Percentiles rank a stretch among this genome's conserved stretches.
Evolutionary conservation across 1,284 basidiomycete genomes (phyloP).

Genomic region (Ganoderma sp.): DNA sequence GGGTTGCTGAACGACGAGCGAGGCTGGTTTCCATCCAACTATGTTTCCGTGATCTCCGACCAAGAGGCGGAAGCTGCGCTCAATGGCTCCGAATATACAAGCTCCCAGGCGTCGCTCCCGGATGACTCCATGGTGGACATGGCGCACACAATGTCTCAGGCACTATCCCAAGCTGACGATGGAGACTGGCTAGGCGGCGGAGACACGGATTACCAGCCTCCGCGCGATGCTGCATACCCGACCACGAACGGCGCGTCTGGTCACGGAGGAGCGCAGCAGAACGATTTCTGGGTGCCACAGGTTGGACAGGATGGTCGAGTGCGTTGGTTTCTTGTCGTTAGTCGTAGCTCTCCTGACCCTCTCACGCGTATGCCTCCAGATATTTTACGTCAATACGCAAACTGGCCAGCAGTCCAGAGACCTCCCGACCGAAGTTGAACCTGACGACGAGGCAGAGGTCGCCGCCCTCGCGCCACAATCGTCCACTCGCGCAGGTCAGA

Average conservation of each 20-base stretch:
- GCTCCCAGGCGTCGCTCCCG: conserved; percentile 30
- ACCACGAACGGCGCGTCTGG: conserved; percentile 26
- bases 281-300: conserved; percentile 27
- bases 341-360: neutral
- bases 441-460: conserved; percentile 63
- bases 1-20: conserved; percentile 88
- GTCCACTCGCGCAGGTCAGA: conserved; percentile 59
- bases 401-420: conserved; percentile 89
- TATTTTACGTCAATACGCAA: conserved; percentile 92
- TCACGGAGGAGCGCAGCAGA: conserved; percentile 44
- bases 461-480: conserved; percentile 62
- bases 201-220: conserved; percentile 32
- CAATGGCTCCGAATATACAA: conserved; percentile 51
- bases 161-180: conserved; percentile 43
- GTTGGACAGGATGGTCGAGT: conserved; percentile 66
- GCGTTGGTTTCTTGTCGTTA: conserved; percentile 35
- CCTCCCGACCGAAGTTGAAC: conserved; percentile 76
- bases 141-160: conserved; percentile 54
- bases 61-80: conserved; percentile 78
- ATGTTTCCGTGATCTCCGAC: conserved; percentile 81
- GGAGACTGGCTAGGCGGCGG: conserved; percentile 40
- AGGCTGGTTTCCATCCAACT: conserved; percentile 99
- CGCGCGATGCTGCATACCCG: conserved; percentile 20
- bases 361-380: conserved; percentile 51
- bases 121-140: conserved; percentile 54